phyloP scores from a whole-genome alignment of 192 early-diverging fungal species.

The Umbelopsis vinacea region DNA sequence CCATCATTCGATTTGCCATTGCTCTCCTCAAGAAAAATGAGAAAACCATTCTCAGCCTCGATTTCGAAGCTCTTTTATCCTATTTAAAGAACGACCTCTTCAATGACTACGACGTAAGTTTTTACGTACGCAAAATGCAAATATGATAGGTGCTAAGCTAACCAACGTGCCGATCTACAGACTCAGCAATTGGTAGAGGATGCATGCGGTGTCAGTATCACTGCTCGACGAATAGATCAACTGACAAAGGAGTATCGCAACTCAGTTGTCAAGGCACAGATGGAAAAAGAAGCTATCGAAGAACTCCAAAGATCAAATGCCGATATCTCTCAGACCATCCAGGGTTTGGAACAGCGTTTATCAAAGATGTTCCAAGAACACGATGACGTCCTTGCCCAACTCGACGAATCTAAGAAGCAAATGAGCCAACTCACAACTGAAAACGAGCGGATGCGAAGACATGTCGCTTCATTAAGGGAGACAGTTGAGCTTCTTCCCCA shows the following conservation, averaged over 20 bases:
- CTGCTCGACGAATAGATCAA: conserved; percentile 63
- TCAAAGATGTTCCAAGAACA: conserved; percentile 72
- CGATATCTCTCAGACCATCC: conserved; percentile 57
- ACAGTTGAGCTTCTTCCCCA: conserved; percentile 53
- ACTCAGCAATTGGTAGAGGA: conserved; percentile 72
- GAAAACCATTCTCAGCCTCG: conserved; percentile 70
- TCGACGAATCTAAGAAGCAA: conserved; percentile 43
- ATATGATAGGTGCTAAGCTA: conserved; percentile 28
- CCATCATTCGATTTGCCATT: conserved; percentile 79
- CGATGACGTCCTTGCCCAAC: conserved; percentile 60
- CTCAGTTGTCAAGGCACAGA: conserved; percentile 58
- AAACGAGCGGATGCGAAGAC: conserved; percentile 54
- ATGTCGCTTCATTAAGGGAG: conserved; percentile 61
- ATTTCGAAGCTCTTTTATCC: conserved; percentile 81
- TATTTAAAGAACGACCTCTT: conserved; percentile 88
- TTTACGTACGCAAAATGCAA: background rate
- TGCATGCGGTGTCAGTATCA: conserved; percentile 72
- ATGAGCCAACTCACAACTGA: background rate
- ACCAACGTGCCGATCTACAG: conserved; percentile 63
- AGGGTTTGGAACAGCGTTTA: conserved; percentile 59
- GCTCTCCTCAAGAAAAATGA: conserved; percentile 82
- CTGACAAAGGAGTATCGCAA: conserved; percentile 62
- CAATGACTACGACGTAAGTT: conserved; percentile 73
- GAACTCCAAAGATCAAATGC: conserved; percentile 66
- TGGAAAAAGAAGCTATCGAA: conserved; percentile 65